Conservation (phyloP, 331 rosid genomes). For the Malus hybrid region DNA sequence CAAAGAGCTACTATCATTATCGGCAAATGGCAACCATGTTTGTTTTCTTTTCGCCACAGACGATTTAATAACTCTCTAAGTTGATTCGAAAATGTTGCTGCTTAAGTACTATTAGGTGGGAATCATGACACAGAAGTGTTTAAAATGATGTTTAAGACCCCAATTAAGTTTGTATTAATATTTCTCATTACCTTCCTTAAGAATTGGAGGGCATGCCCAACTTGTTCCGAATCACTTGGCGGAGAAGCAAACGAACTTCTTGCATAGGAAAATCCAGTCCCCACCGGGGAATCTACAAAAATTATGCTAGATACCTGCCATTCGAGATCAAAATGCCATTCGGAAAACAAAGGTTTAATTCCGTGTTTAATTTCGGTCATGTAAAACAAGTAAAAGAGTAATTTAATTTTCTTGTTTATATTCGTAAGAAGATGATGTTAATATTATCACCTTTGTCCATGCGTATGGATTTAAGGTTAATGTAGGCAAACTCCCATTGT, state of each 20-base stretch:
- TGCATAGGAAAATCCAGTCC: slow-evolving; percentile 55
- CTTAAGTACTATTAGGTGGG: too few relatives aligned
- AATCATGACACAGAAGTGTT: too few relatives aligned
- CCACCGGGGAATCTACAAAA: slow-evolving; percentile 58
- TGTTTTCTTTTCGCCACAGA: too few relatives aligned
- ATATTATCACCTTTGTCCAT: slow-evolving; percentile 53
- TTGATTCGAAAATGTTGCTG: too few relatives aligned
- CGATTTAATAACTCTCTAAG: too few relatives aligned
- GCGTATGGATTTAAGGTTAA: slow-evolving; percentile 36
- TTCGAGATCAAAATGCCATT: neutral
- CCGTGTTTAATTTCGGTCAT: neutral
- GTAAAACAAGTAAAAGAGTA: neutral
- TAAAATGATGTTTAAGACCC: neutral
- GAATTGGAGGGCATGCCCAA: slow-evolving; percentile 36
- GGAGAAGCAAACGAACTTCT: slow-evolving; percentile 15
- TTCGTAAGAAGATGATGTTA: neutral
- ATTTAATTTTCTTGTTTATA: too few relatives aligned
- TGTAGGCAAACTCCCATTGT: slow-evolving; percentile 47
- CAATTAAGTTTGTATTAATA: neutral
- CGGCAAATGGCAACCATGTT: too few relatives aligned
- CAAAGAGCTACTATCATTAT: too few relatives aligned
- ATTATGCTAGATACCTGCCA: slow-evolving; percentile 41
- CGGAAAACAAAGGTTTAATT: neutral
- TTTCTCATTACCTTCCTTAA: slow-evolving; percentile 25
- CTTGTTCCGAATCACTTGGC: slow-evolving; percentile 28